phyloP scores from a whole-genome alignment of 106 monocot species.

The Vanilla planifolia region DNA sequence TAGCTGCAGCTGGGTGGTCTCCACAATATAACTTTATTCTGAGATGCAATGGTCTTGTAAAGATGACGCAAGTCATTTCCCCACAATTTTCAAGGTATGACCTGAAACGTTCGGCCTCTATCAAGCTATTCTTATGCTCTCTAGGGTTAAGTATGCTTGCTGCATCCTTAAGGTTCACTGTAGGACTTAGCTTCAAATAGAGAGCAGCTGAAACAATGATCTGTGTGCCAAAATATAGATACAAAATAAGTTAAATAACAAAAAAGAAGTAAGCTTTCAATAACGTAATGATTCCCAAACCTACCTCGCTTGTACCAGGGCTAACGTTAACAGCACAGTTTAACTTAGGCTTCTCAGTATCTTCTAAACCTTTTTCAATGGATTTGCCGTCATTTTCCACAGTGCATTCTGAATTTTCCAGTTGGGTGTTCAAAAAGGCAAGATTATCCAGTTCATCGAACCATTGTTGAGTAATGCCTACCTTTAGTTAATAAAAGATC shows the following conservation, averaged over 20 bases:
- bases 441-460: conserved; percentile 91
- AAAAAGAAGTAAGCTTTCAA: too few relatives aligned
- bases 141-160: conserved; percentile 20
- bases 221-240: conserved; percentile 16
- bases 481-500: conserved; percentile 26
- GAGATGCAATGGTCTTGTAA: conserved; percentile 59
- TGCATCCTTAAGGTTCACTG: neutral
- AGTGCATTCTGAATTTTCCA: conserved; percentile 10
- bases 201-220: conserved; percentile 61
- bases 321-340: conserved; percentile 62
- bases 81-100: conserved; percentile 29
- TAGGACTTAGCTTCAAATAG: conserved; percentile 46
- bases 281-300: neutral
- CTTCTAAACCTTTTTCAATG: conserved; percentile 12
- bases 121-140: conserved; percentile 2
- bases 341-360: conserved; percentile 31
- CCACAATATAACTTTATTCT: conserved; percentile 54
- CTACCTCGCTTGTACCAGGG: conserved; percentile 89
- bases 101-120: conserved; percentile 21
- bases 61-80: conserved; percentile 30
- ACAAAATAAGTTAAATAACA: neutral
- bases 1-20: conserved; percentile 48
- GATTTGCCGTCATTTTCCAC: conserved; percentile 15
- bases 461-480: conserved; percentile 90
- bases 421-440: conserved; percentile 31